Evolutionary conservation across 345 rosid genomes (phyloP).

Genomic region (Gossypioides kirkii): DNA sequence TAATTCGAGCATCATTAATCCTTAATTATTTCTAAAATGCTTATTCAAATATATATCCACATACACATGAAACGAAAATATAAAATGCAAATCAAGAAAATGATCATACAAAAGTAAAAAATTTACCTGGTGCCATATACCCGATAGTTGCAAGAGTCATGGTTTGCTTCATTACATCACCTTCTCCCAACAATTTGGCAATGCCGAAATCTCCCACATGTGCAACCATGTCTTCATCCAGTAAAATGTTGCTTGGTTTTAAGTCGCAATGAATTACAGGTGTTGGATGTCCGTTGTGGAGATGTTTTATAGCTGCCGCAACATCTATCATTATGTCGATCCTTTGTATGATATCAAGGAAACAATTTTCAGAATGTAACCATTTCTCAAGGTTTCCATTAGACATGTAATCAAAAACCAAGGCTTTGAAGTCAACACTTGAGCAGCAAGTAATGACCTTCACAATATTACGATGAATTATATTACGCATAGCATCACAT

Average conservation of each 20-base stretch:
- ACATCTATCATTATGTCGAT: conserved; percentile 16
- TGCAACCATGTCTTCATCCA: background rate
- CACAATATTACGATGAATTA: conserved; percentile 22
- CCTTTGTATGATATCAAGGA: background rate
- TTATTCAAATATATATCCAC: too few species aligned
- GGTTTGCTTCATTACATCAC: too few species aligned
- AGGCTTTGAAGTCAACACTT: background rate
- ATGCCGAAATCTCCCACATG: too few species aligned
- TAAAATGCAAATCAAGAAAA: too few species aligned
- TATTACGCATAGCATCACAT: conserved; percentile 9
- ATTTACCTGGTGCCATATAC: too few species aligned
- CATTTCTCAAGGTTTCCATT: conserved; percentile 15
- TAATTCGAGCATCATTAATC: too few species aligned
- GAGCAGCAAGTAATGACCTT: conserved; percentile 20
- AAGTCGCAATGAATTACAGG: conserved; percentile 11
- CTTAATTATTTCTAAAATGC: too few species aligned
- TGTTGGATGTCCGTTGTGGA: background rate
- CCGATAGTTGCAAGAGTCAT: too few species aligned
- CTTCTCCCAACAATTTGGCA: too few species aligned
- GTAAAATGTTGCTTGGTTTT: conserved; percentile 11
- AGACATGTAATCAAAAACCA: conserved; percentile 22
- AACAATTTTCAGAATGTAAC: background rate
- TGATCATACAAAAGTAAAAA: too few species aligned
- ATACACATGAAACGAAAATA: too few species aligned
- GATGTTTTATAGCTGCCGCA: conserved; percentile 7